Evolutionary conservation across 257 asterid species (phyloP).

Genomic region (Datura wrightii): DNA sequence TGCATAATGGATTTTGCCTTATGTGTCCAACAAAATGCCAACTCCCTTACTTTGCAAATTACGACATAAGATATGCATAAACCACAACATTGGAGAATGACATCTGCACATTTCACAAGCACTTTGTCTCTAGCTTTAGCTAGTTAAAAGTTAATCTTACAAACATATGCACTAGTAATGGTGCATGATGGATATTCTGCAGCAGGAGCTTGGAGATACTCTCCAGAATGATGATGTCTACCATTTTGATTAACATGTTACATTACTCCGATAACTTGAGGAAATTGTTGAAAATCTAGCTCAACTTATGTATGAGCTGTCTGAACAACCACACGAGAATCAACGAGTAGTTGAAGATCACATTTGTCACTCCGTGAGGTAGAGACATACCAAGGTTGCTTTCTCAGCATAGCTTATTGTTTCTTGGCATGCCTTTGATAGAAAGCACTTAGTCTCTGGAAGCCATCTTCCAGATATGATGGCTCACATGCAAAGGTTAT

Average conservation of each 20-base stretch:
- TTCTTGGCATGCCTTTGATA: constrained; percentile 65
- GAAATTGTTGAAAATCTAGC: constrained; percentile 23
- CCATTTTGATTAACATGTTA: not conserved
- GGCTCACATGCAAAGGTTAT: constrained; percentile 74
- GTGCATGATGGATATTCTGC: not conserved
- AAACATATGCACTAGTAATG: not conserved
- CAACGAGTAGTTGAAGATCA: constrained; percentile 40
- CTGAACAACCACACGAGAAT: not conserved
- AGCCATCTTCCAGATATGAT: constrained; percentile 66
- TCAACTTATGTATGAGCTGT: not conserved
- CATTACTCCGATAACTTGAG: not conserved
- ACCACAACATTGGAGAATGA: not conserved
- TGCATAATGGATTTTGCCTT: not conserved
- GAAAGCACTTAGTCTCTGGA: constrained; percentile 68
- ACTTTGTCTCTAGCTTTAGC: not conserved
- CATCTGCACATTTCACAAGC: not conserved
- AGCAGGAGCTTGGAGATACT: not conserved
- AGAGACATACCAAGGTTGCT: constrained; percentile 23
- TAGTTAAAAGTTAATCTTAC: not conserved
- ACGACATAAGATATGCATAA: not conserved
- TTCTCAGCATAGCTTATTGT: constrained; percentile 44
- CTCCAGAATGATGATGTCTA: not conserved
- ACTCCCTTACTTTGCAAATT: not conserved
- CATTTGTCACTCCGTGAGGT: not conserved
- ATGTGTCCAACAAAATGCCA: not conserved